Conservation (phyloP, 768 basidiomycete genomes). For the Boletellus ananas region DNA sequence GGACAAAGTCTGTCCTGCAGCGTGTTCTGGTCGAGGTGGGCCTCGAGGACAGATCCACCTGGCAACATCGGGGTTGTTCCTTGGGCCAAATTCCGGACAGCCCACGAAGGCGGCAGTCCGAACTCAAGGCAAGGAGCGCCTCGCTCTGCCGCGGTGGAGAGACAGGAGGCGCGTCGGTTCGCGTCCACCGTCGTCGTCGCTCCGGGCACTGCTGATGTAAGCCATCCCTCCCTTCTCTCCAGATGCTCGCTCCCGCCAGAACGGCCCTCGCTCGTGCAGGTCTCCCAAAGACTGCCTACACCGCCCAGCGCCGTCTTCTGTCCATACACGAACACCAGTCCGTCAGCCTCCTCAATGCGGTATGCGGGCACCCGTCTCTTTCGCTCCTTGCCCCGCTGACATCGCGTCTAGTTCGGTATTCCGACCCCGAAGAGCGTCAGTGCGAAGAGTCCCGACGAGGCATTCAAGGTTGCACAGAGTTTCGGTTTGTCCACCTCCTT, state of each 20-base stretch:
- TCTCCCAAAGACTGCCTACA: constrained; percentile 53
- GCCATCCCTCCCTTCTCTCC: constrained; percentile 15
- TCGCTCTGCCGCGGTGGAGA: constrained; percentile 63
- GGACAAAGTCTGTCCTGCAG: constrained; percentile 2
- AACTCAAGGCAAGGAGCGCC: constrained; percentile 71
- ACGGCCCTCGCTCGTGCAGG: constrained; percentile 67
- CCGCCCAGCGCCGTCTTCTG: constrained; percentile 84
- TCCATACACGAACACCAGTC: constrained; percentile 99
- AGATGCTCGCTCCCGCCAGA: constrained; percentile 66
- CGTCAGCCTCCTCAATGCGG: constrained; percentile 90
- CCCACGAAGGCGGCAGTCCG: constrained; percentile 52
- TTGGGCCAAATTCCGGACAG: constrained; percentile 78
- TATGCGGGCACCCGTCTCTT: constrained; percentile 34
- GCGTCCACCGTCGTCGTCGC: constrained; percentile 76
- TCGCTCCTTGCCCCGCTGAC: not conserved
- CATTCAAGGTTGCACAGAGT: constrained; percentile 80
- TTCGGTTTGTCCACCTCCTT: constrained; percentile 56
- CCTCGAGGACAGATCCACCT: constrained; percentile 23
- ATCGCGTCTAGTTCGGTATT: constrained; percentile 78
- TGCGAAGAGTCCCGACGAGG: constrained; percentile 87
- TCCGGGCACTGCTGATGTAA: constrained; percentile 56
- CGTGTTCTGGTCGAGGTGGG: constrained; percentile 13
- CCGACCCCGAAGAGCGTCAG: constrained; percentile 89
- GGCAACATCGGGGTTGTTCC: constrained; percentile 38
- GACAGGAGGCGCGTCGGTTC: constrained; percentile 54